These are phyloP conservation scores for Cercospora berteroae DNA, from an alignment of 2,329 filamentous ascomycete species.

Conservation along the genomic window DNA sequence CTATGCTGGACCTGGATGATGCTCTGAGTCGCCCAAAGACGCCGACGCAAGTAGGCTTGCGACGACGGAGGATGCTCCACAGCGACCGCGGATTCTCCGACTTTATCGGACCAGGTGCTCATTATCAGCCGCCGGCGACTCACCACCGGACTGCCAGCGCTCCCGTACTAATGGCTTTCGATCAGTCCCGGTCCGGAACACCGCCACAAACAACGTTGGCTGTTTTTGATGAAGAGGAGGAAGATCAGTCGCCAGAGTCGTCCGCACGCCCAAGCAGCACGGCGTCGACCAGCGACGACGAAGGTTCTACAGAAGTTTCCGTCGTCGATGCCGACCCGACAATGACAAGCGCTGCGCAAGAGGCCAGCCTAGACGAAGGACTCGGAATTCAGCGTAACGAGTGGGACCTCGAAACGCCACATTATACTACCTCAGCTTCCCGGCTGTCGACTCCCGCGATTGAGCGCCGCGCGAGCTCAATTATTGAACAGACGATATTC, in stretches of 20 bases:
- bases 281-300: constrained; percentile 19
- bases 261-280: constrained; percentile 15
- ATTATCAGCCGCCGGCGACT: constrained; percentile 49
- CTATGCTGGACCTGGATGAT: constrained; percentile 91
- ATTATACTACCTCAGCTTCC: constrained; percentile 20
- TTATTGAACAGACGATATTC: constrained; percentile 38
- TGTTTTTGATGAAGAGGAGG: constrained; percentile 69
- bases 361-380: constrained; percentile 22
- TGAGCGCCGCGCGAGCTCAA: constrained; percentile 33
- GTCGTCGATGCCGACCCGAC: constrained; percentile 33
- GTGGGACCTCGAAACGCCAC: constrained; percentile 28
- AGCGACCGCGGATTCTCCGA: constrained; percentile 71
- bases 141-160: constrained; percentile 78
- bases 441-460: constrained; percentile 29
- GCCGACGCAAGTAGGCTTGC: constrained; percentile 62
- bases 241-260: constrained; percentile 22
- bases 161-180: constrained; percentile 74
- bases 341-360: constrained; percentile 1
- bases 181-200: constrained; percentile 41
- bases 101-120: constrained; percentile 66
- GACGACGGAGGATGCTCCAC: constrained; percentile 69
- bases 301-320: constrained; percentile 31
- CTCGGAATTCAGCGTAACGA: constrained; percentile 25
- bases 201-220: constrained; percentile 66
- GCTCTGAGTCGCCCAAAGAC: constrained; percentile 91